Evolutionary conservation across 1,139 yeast species (phyloP).

Genomic region (Hyphopichia wangnamkhiaoensis): DNA sequence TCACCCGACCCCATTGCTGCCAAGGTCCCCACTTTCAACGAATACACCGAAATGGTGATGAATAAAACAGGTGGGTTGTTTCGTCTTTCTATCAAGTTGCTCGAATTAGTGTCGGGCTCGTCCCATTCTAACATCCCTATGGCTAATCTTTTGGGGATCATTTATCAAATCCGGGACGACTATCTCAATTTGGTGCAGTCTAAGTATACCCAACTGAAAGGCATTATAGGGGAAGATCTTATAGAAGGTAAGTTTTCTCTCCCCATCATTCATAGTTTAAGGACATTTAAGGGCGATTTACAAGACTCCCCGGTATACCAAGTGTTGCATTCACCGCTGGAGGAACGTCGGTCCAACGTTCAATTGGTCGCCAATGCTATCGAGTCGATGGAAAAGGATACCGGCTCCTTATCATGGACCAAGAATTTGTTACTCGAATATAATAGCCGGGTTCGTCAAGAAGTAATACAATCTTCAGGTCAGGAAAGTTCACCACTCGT

Average conservation of each 20-base stretch:
- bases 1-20: constrained; percentile 8
- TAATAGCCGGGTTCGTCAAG: constrained; percentile 15
- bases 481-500: constrained; percentile 9
- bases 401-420: constrained; percentile 26
- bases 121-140: constrained; percentile 40
- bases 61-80: constrained; percentile 90
- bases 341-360: constrained; percentile 18
- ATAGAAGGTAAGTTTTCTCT: constrained; percentile 88
- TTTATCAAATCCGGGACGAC: constrained; percentile 85
- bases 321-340: constrained; percentile 19
- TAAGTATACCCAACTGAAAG: constrained; percentile 64
- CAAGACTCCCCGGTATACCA: constrained; percentile 25
- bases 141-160: constrained; percentile 76
- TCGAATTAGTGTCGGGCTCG: constrained; percentile 40
- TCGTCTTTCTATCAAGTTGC: constrained; percentile 66
- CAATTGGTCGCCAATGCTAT: constrained; percentile 22
- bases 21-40: constrained; percentile 63
- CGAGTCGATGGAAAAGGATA: constrained; percentile 18
- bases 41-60: constrained; percentile 78
- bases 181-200: constrained; percentile 62
- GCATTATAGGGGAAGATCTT: constrained; percentile 76
- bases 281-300: constrained; percentile 12
- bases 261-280: constrained; percentile 67
- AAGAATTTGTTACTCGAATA: constrained; percentile 19
- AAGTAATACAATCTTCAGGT: neutral